Base-by-base conservation (phyloP, 441 rosid genomes). In the Manihot esculenta region DNA sequence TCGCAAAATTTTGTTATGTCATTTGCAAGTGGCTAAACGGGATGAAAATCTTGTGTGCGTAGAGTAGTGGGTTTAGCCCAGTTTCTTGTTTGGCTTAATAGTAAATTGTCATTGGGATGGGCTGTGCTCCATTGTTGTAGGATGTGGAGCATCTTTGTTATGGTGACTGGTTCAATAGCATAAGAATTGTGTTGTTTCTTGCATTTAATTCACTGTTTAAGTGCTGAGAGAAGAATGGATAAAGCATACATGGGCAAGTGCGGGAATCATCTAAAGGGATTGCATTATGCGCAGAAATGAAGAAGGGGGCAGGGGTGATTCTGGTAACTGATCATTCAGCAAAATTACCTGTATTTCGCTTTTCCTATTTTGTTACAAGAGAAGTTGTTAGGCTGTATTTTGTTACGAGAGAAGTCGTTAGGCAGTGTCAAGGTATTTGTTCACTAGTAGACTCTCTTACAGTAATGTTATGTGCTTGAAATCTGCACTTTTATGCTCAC, bases 11-110 rank as follows among this genome's bases (percentile, higher is more conserved):
- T 59, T 47, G 33, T 44, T 47, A 10, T 15, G 27, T 58, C 65
- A 13, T 27, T 47, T 69, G 65, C 54, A n/a, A 47, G 65, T 56
- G 20, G 72, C 49, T 57, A 42, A 48, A 20, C 27, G 26, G 33
- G 44, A 58, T 15, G 42, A 69, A 17, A 23, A 55, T 47, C 42
- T 38, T 38, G 11, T 12, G 23, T 23, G 24, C 27, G 17, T 10
- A 20, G 7, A 9, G 38, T 64, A 2, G 12, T 27, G 56, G 42
- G 49, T 64, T 44, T 27, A 44, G n/a, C 10, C 20, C 53, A 14
- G 53, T 20, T 63, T 30, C 35, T 63, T 63, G 53, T 23, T 44
- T 63, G 66, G 30, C 24, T 61, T 61, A 9, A 18, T 23, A 18
- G 53, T 23, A 49, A 61, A n/a, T 44, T 51, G 44, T 44, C 35